A percentile compares a stretch with the other conserved stretches of the same genome.
Conservation (phyloP, 1,284 basidiomycete genomes). For the Farysia itapuensis region DNA sequence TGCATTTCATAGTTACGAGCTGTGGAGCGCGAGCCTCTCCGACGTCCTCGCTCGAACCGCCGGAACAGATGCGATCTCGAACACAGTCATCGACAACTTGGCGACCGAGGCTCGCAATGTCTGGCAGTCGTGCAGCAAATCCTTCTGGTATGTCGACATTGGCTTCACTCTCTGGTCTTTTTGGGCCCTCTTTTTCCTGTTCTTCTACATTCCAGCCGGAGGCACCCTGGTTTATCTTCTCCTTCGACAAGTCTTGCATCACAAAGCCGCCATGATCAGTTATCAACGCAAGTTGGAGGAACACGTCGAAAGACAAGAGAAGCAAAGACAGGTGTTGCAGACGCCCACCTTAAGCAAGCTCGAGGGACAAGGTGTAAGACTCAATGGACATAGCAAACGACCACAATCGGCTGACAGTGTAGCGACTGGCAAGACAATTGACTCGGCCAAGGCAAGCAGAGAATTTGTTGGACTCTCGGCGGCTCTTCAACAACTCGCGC, state of each 20-base stretch:
- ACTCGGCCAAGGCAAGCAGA: conserved; percentile 10
- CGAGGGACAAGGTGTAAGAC: background rate
- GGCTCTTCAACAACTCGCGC: conserved; percentile 9
- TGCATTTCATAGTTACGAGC: conserved; percentile 14
- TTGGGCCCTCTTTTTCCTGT: conserved; percentile 39
- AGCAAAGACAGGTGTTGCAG: background rate
- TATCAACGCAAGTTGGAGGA: conserved; percentile 18
- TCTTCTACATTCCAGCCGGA: conserved; percentile 48
- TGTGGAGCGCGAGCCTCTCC: conserved; percentile 5
- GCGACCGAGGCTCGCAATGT: conserved; percentile 13
- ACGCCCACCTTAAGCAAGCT: background rate
- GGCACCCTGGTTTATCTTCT: conserved; percentile 37
- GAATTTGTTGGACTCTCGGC: conserved; percentile 12
- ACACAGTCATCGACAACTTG: background rate
- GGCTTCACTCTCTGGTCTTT: conserved; percentile 37
- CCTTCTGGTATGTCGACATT: conserved; percentile 32
- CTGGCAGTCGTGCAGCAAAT: conserved; percentile 15
- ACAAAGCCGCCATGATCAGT: conserved; percentile 21
- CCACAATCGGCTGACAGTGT: conserved; percentile 2
- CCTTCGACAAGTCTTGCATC: conserved; percentile 22
- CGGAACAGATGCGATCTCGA: background rate
- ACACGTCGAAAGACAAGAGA: conserved; percentile 13
- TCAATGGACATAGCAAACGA: background rate
- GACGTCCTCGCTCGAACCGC: background rate
- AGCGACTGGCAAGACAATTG: conserved; percentile 1